Conservation (phyloP, 2,329 filamentous ascomycete species). For the Fusarium sp. region DNA sequence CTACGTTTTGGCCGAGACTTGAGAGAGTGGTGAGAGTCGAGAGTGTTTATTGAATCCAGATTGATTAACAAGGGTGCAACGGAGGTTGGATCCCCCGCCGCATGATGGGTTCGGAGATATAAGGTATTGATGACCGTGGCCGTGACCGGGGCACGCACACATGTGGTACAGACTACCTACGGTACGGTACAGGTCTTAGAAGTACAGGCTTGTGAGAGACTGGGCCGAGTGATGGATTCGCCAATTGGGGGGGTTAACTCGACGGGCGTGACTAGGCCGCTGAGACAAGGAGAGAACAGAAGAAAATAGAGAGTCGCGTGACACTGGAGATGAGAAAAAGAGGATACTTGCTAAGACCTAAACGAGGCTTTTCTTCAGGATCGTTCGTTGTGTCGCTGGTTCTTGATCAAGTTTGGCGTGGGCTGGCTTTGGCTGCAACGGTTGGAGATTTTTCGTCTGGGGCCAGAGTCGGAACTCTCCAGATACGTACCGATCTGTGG, state of each 20-base stretch:
- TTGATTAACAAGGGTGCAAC: constrained; percentile 61
- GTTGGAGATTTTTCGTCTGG: constrained; percentile 34
- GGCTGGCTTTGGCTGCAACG: not conserved
- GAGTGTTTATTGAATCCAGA: constrained; percentile 64
- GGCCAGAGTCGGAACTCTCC: constrained; percentile 16
- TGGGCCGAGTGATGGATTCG: constrained; percentile 18
- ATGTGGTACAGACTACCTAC: constrained; percentile 18
- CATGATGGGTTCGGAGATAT: constrained; percentile 56
- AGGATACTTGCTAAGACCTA: constrained; percentile 17
- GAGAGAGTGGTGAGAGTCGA: constrained; percentile 38
- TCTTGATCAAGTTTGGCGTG: constrained; percentile 32
- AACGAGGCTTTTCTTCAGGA: constrained; percentile 15
- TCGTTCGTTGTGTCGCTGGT: not conserved
- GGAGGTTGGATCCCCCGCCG: constrained; percentile 65
- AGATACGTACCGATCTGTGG: constrained; percentile 32
- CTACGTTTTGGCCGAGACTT: constrained; percentile 36
- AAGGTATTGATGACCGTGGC: constrained; percentile 35
- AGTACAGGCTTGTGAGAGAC: constrained; percentile 34
- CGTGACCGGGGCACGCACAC: constrained; percentile 38
- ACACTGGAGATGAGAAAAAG: constrained; percentile 22
- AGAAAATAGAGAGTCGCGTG: constrained; percentile 33
- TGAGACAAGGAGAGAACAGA: constrained; percentile 13
- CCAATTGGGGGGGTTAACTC: not conserved
- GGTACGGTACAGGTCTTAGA: constrained; percentile 8
- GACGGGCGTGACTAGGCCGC: constrained; percentile 10